These are phyloP conservation scores for Thymus quinquecostatus DNA, from an alignment of 257 asterid species.

Conservation along the genomic window DNA sequence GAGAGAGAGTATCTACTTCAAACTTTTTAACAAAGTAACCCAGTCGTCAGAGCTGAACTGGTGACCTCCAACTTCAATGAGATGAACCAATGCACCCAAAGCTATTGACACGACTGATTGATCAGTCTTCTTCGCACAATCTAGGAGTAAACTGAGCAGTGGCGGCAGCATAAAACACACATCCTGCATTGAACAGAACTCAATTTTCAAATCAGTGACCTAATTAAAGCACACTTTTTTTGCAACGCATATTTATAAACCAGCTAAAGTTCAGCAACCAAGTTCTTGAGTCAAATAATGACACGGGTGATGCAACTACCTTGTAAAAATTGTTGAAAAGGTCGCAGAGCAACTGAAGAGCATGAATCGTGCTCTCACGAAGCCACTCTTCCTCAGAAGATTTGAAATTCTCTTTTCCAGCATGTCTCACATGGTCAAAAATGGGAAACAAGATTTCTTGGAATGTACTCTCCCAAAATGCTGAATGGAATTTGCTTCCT, in stretches of 20 bases:
- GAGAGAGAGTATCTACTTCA: constrained; percentile 55
- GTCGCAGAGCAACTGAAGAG: constrained; percentile 91
- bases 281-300: background rate
- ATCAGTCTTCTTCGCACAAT: constrained; percentile 94
- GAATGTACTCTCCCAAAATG: constrained; percentile 94
- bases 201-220: constrained; percentile 24
- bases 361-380: constrained; percentile 86
- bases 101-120: constrained; percentile 94
- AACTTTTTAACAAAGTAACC: constrained; percentile 89
- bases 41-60: constrained; percentile 87
- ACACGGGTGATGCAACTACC: constrained; percentile 44
- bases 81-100: constrained; percentile 95
- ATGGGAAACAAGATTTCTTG: constrained; percentile 87
- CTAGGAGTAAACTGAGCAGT: constrained; percentile 83
- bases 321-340: constrained; percentile 96
- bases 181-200: constrained; percentile 55
- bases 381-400: constrained; percentile 77
- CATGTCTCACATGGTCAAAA: constrained; percentile 86
- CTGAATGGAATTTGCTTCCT: constrained; percentile 85
- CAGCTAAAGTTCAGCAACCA: constrained; percentile 7
- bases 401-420: constrained; percentile 66
- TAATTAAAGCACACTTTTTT: constrained; percentile 18
- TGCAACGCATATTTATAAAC: background rate
- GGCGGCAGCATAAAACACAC: constrained; percentile 94
- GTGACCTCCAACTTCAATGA: constrained; percentile 98